Conservation (phyloP, 257 asterid genomes). For the Solanum pennellii region DNA sequence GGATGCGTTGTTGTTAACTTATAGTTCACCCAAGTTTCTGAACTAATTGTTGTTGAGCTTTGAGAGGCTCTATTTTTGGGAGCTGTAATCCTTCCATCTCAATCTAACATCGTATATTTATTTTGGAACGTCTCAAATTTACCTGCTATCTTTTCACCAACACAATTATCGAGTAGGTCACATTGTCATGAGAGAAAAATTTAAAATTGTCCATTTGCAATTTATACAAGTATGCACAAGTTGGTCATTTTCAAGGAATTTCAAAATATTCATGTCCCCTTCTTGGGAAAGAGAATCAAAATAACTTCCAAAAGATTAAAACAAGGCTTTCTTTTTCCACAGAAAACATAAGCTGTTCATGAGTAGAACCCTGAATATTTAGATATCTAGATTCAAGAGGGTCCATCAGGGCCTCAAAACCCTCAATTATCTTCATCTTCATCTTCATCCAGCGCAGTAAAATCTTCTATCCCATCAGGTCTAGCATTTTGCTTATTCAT, state of each 20-base stretch:
- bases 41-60: not conserved
- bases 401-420: not conserved
- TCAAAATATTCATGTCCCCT: not conserved
- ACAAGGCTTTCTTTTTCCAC: not conserved
- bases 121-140: not conserved
- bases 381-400: not conserved
- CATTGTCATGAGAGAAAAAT: not conserved
- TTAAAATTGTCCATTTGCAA: not conserved
- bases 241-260: not conserved
- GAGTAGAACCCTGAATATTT: not conserved
- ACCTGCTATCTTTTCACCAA: not conserved
- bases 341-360: not conserved
- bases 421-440: constrained; percentile 15
- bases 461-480: constrained; percentile 58
- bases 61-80: not conserved
- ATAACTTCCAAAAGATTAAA: not conserved
- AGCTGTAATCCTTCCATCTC: not conserved
- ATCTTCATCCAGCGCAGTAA: constrained; percentile 38
- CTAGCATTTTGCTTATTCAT: constrained; percentile 28
- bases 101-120: not conserved
- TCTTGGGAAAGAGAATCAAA: not conserved
- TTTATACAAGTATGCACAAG: not conserved
- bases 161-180: not conserved
- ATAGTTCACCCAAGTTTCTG: not conserved
- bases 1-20: not conserved